Base-by-base conservation (phyloP, 805 yeast genomes). In the Saturnispora saitoi region DNA sequence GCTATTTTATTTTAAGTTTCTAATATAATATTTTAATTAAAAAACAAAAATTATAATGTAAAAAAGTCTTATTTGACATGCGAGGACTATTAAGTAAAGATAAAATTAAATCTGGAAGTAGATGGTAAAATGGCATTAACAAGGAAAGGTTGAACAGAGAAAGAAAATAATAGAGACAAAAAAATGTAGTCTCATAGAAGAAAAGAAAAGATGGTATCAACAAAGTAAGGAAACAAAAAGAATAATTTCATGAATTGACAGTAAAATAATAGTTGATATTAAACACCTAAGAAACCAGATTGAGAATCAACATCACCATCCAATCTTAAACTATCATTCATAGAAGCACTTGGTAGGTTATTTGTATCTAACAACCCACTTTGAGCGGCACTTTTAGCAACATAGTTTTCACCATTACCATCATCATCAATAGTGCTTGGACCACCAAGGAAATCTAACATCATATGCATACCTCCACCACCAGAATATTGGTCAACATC, bases 401-500 rank as follows among this genome's bases (percentile, higher is more conserved):
- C 73, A 51, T 73, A 79, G 45, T 73, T 68, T 51, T 66, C 66
- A n/a, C 58, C 58, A 30, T 50, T 50, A 8, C 58, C 59, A 47
- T 61, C 65, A 45, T 61, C 65, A 30, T 62, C 64, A 42, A 58
- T 49, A 2, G 68, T 67, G 8, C 70, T 61, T 7, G 71, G 71
- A 11, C 93, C 93, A 19, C 93, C 95, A 17, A 85, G 70, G 68
- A 85, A 85, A 63, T 85, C 93, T 65, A 85, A 68, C 95, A 85
- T 85, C 95, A 85, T 85, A 61, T 84, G 89, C 88, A 83, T 83
- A 53, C 93, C 93, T 47, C 95, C 93, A 53, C 95, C 86, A 37
- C 95, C 95, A 12, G 90, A 81, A 60, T 86, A 85, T 58, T 84
- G 88, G 57, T 90, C 96, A 48, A 87, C 95, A 63, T 89, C 95